Evolutionary conservation across 345 rosid species (phyloP), one percentile per base, ranked within the genome.

Genomic region (Atalantia buxifolia): DNA sequence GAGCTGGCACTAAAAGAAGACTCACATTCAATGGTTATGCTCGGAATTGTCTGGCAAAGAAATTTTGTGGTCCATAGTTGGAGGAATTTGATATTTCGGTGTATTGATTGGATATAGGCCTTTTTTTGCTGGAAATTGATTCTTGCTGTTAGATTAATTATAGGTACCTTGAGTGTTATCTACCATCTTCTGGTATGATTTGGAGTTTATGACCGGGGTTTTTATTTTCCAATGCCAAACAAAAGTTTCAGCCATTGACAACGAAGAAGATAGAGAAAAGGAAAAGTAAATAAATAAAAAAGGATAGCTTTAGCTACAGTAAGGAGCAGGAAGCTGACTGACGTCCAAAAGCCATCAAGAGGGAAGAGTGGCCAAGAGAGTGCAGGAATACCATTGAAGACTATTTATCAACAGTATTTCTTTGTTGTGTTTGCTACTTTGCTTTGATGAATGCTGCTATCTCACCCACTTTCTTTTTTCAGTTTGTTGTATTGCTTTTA

Each of bases 1-100:
- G 88, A 67, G 81, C 81, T 71, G 89, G 91, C 10, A 78, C 81
- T 71, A 93, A 90, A 82, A 89, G 93, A 69, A 88, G 90, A 48
- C 88, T 93, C 71, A 78, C 89, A 66, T 93, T 88, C 85, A 86
- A 78, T 74, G 85, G 61, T 69, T 72, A 73, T 65, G 89, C 85
- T 77, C 83, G 81, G 73, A 78, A 75, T 81, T 77, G 76, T 72
- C 77, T 84, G 12, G 42, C 57, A 70, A 90, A 82, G 90, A 92
- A 85, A 85, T 81, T 75, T 42, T 79, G 80, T 78, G 79, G 76
- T 78, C 85, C 77, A 56, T 78, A 82, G 77, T 45, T 73, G 80
- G 79, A 13, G 65, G 66, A 76, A 35, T 59, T 36, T 67, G 72
- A 36, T 66, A 63, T 67, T 71, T 68, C 83, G 77, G 50, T 65